Evolutionary conservation across 2,329 filamentous ascomycete species (phyloP).

Genomic region (Trichoderma atrobrunneum): DNA sequence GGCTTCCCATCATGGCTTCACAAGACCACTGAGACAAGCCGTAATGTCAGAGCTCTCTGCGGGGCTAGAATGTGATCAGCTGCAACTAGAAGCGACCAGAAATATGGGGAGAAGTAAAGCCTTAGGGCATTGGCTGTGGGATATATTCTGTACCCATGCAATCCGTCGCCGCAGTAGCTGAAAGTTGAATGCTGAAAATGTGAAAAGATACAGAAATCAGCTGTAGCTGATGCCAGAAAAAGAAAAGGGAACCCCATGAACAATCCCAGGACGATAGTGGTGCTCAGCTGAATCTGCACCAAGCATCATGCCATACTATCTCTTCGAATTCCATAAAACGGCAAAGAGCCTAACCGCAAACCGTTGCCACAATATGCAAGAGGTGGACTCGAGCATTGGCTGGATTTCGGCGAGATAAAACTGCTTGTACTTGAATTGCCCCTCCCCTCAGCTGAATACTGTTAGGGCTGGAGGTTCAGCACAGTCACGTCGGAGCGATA

Average conservation of each 20-base stretch:
- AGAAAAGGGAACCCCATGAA: neutral
- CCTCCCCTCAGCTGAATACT: neutral
- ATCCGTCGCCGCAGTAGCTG: neutral
- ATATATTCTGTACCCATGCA: neutral
- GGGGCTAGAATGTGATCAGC: neutral
- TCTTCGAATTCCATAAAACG: neutral
- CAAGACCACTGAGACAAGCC: neutral
- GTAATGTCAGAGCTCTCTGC: neutral
- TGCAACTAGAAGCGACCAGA: neutral
- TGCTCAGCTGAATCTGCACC: neutral
- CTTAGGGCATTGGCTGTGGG: neutral
- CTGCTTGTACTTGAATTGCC: neutral
- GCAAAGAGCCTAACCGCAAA: neutral
- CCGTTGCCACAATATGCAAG: neutral
- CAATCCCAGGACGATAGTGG: neutral
- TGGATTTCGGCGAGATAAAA: neutral
- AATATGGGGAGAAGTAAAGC: neutral
- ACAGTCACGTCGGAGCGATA: neutral
- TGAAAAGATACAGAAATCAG: neutral
- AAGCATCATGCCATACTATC: neutral
- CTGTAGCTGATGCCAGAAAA: neutral
- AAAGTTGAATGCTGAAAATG: neutral
- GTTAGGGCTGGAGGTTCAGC: neutral
- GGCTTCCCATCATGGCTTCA: neutral
- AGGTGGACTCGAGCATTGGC: neutral